Conservation (phyloP, 192 early-diverging fungal species). For the Mortierella hygrophila region DNA sequence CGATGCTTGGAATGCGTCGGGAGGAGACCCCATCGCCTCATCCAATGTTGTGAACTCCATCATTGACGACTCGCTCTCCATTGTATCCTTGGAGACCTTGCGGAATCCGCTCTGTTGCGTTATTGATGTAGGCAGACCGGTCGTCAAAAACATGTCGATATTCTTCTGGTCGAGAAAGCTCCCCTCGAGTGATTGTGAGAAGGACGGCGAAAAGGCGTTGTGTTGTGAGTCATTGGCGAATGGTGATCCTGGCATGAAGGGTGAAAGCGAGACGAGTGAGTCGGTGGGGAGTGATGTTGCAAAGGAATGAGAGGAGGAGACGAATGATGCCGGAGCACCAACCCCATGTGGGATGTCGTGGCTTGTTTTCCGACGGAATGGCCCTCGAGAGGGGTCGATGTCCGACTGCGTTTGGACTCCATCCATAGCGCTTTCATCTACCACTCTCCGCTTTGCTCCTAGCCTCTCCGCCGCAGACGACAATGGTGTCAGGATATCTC, state of each 20-base stretch:
- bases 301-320: neutral
- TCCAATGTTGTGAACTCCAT: slow-evolving; percentile 51
- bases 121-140: neutral
- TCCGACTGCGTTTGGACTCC: slow-evolving; percentile 23
- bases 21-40: slow-evolving; percentile 39
- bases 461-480: slow-evolving; percentile 21
- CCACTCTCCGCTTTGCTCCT: slow-evolving; percentile 41
- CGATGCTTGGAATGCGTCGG: slow-evolving; percentile 14
- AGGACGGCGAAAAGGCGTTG: slow-evolving; percentile 21
- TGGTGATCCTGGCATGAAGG: slow-evolving; percentile 37
- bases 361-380: slow-evolving; percentile 56
- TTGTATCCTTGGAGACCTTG: slow-evolving; percentile 5
- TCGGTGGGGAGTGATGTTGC: slow-evolving; percentile 2
- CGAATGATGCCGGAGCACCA: neutral
- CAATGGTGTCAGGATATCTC: slow-evolving; percentile 32
- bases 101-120: neutral
- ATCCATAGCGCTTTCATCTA: slow-evolving; percentile 35
- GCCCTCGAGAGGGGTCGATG: slow-evolving; percentile 30
- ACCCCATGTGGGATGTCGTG: slow-evolving; percentile 22
- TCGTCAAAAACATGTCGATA: slow-evolving; percentile 42
- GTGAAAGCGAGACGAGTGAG: slow-evolving; percentile 17
- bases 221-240: slow-evolving; percentile 29
- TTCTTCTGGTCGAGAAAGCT: slow-evolving; percentile 51
- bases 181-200: slow-evolving; percentile 17
- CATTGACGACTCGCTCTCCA: slow-evolving; percentile 24